Percentiles rank a stretch among this genome's conserved stretches.
phyloP scores from a whole-genome alignment of 2,329 filamentous ascomycete species.

The Stagonosporopsis tanaceti region DNA sequence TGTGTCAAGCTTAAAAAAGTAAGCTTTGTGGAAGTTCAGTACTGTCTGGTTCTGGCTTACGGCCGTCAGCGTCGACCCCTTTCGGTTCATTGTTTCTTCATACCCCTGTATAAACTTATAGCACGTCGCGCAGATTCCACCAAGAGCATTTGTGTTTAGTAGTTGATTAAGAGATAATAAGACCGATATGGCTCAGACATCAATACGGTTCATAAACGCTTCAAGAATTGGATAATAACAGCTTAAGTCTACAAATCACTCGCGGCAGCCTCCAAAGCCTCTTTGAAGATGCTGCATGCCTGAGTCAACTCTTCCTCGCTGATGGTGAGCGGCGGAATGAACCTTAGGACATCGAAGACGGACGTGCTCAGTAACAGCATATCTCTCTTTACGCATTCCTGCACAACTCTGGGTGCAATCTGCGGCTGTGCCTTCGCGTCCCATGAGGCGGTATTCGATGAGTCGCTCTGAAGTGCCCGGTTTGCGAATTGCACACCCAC shows the following conservation, averaged over 20 bases:
- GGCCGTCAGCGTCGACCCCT: too few species aligned
- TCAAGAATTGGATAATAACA: not conserved
- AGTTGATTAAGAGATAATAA: not conserved
- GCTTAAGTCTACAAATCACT: slow-evolving; percentile 28
- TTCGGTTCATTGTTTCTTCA: too few species aligned
- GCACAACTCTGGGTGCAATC: slow-evolving; percentile 38
- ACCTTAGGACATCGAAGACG: slow-evolving; percentile 39
- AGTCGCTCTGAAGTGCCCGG: slow-evolving; percentile 26
- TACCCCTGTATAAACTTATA: too few species aligned
- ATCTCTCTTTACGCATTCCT: slow-evolving; percentile 38
- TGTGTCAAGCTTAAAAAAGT: too few species aligned
- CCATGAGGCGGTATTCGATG: slow-evolving; percentile 29
- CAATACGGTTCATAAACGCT: slow-evolving; percentile 3
- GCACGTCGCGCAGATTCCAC: not conserved
- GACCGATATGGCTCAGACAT: not conserved
- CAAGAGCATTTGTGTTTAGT: too few species aligned
- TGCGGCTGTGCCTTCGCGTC: slow-evolving; percentile 29
- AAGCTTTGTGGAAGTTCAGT: too few species aligned
- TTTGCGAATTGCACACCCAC: slow-evolving; percentile 40
- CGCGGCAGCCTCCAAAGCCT: slow-evolving; percentile 38
- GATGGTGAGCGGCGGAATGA: slow-evolving; percentile 40
- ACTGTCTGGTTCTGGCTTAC: too few species aligned
- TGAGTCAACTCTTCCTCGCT: slow-evolving; percentile 37
- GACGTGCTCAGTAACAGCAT: slow-evolving; percentile 44
- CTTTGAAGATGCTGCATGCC: slow-evolving; percentile 37